phyloP scores from a whole-genome alignment of 164 flowering plant species.

The Saururus chinensis region DNA sequence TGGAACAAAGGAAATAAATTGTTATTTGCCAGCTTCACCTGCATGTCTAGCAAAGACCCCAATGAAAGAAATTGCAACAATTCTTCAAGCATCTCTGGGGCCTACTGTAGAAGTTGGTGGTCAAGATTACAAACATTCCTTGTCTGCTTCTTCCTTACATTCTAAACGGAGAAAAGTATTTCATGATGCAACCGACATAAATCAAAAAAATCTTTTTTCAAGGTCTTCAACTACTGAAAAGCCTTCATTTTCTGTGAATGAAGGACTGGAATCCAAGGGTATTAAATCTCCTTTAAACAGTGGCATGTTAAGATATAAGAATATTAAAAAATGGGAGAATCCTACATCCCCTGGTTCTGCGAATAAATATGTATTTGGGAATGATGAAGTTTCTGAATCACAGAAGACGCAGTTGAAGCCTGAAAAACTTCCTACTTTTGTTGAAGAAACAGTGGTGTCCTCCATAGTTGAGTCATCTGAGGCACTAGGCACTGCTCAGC shows the following conservation, averaged over 20 bases:
- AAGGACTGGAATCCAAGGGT: background rate
- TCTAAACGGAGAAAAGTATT: constrained; percentile 18
- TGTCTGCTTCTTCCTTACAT: constrained; percentile 21
- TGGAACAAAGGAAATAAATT: background rate
- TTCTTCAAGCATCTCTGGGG: constrained; percentile 1
- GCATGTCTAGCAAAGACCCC: constrained; percentile 2
- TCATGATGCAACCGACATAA: constrained; percentile 18
- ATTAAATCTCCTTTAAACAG: background rate
- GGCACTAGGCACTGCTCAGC: background rate
- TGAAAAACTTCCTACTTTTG: background rate
- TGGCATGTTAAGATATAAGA: background rate
- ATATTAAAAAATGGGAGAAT: background rate
- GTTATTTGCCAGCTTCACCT: background rate
- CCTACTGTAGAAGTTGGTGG: constrained; percentile 5
- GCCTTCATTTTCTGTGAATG: constrained; percentile 10
- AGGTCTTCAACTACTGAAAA: constrained; percentile 27
- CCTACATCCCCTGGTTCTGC: background rate
- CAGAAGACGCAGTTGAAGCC: background rate
- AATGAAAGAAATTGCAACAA: background rate
- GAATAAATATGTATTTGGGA: background rate
- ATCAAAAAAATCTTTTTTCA: constrained; percentile 1
- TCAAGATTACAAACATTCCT: constrained; percentile 4
- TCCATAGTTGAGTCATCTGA: background rate
- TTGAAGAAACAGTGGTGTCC: constrained; percentile 13
- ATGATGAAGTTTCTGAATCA: constrained; percentile 2